Percentiles rank a stretch among this genome's conserved stretches.
Conservation (phyloP, 768 basidiomycete species). For the Rubroboletus pulcherrimus region DNA sequence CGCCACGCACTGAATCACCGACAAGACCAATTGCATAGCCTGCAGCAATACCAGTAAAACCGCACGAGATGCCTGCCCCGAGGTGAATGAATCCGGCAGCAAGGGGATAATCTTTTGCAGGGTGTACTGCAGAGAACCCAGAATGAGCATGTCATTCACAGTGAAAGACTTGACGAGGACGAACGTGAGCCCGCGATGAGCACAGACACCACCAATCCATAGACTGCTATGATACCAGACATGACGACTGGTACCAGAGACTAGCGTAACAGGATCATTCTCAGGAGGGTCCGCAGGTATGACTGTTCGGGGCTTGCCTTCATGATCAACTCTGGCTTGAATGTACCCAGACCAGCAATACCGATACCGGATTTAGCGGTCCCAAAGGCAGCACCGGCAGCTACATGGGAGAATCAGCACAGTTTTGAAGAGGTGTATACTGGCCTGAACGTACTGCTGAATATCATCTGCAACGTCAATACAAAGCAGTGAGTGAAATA, state of each 20-base stretch:
- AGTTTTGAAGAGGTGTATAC: background rate
- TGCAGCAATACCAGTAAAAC: slow-evolving; percentile 86
- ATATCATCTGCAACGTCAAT: slow-evolving; percentile 71
- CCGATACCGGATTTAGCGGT: slow-evolving; percentile 97
- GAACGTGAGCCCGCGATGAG: slow-evolving; percentile 72
- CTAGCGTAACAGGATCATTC: slow-evolving; percentile 36
- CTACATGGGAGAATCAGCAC: slow-evolving; percentile 36
- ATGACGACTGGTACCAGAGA: slow-evolving; percentile 96
- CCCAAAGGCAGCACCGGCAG: slow-evolving; percentile 92
- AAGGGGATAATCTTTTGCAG: slow-evolving; percentile 67
- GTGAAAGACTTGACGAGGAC: slow-evolving; percentile 21
- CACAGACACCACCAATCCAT: slow-evolving; percentile 93
- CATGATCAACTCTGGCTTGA: slow-evolving; percentile 97
- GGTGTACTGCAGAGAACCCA: slow-evolving; percentile 46
- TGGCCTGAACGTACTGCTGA: slow-evolving; percentile 73
- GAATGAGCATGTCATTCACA: slow-evolving; percentile 10
- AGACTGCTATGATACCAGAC: slow-evolving; percentile 98
- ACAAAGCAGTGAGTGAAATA: slow-evolving; percentile 6
- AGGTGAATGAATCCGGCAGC: slow-evolving; percentile 90
- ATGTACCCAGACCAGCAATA: slow-evolving; percentile 89
- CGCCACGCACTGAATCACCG: slow-evolving; percentile 77
- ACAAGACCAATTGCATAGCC: slow-evolving; percentile 94
- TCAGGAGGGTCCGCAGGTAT: background rate
- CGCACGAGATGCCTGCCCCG: slow-evolving; percentile 88
- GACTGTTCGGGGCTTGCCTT: slow-evolving; percentile 51